Percentiles rank a stretch among this genome's conserved stretches.
These are phyloP conservation scores for Ophiocordyceps robertsii DNA, from an alignment of 2,329 filamentous ascomycete genomes.

Conservation along the genomic window DNA sequence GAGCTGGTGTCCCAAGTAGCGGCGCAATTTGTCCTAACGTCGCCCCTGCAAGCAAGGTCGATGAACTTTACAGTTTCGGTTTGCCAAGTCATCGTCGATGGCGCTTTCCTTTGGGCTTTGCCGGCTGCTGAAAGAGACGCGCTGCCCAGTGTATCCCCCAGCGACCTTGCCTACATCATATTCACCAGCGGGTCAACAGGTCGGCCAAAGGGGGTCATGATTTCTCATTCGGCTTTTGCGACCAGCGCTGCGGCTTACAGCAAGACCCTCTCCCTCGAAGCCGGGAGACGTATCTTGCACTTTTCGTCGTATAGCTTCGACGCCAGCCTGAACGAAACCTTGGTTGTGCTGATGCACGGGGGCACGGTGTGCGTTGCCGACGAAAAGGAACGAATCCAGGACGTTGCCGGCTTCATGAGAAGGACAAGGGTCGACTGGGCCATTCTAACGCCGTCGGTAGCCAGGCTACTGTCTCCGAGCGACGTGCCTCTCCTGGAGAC, in stretches of 20 bases:
- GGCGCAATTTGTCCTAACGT: background rate
- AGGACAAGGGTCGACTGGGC: background rate
- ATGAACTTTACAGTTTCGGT: background rate
- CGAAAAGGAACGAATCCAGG: slow-evolving; percentile 1
- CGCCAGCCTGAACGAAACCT: background rate
- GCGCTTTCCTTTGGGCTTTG: background rate
- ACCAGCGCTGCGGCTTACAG: slow-evolving; percentile 1
- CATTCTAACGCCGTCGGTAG: slow-evolving; percentile 2
- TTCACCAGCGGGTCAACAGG: slow-evolving; percentile 1
- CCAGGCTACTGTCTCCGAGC: background rate
- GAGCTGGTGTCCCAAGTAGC: background rate
- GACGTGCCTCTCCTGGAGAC: background rate
- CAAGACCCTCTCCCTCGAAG: background rate
- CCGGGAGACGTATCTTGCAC: background rate
- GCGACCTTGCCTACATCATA: background rate
- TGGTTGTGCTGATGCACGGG: background rate
- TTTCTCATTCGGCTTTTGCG: background rate
- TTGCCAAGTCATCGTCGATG: background rate
- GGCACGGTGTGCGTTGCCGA: slow-evolving; percentile 3
- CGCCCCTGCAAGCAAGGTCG: background rate
- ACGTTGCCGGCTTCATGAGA: slow-evolving; percentile 2
- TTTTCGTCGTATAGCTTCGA: slow-evolving; percentile 6
- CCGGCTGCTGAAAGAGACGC: background rate
- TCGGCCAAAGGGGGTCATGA: slow-evolving; percentile 26
- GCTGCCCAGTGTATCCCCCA: background rate